phyloP scores from a whole-genome alignment of 208 protist genomes.

The Acanthamoeba royreba region DNA sequence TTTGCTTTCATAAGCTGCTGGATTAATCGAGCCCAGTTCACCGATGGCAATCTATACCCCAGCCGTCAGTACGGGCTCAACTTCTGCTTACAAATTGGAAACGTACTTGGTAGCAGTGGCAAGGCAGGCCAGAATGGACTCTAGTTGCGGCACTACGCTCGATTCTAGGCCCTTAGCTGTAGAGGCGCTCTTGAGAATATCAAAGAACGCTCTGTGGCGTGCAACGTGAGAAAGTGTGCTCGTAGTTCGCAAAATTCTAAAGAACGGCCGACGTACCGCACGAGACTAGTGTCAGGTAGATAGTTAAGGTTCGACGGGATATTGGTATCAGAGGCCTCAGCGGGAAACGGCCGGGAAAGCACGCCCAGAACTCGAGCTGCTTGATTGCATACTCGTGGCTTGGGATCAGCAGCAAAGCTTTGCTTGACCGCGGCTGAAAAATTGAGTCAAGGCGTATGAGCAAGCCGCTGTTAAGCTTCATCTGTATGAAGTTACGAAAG shows the following conservation, averaged over 20 bases:
- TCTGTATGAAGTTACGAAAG: too few species aligned
- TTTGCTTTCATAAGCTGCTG: constrained; percentile 39
- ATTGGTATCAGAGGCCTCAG: not conserved
- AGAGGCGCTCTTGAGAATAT: not conserved
- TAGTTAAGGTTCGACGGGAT: constrained; percentile 42
- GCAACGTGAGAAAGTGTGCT: not conserved
- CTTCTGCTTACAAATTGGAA: not conserved
- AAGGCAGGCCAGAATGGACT: constrained; percentile 15
- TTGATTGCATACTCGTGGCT: constrained; percentile 24
- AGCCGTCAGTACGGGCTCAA: not conserved
- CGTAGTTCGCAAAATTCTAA: not conserved
- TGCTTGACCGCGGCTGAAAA: not conserved
- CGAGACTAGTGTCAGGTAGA: constrained; percentile 12
- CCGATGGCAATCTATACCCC: not conserved
- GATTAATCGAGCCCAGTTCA: not conserved
- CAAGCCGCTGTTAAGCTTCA: too few species aligned
- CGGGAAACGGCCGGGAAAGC: not conserved
- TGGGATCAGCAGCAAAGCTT: not conserved
- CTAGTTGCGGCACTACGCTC: not conserved
- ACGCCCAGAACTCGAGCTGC: not conserved
- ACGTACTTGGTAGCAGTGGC: not conserved
- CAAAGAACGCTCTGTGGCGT: constrained; percentile 5
- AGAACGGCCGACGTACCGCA: not conserved
- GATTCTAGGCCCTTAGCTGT: not conserved
- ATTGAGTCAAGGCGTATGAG: not conserved